Base-by-base conservation (phyloP, 176 grass and related monocot species). In the Oropetium thomaeum region DNA sequence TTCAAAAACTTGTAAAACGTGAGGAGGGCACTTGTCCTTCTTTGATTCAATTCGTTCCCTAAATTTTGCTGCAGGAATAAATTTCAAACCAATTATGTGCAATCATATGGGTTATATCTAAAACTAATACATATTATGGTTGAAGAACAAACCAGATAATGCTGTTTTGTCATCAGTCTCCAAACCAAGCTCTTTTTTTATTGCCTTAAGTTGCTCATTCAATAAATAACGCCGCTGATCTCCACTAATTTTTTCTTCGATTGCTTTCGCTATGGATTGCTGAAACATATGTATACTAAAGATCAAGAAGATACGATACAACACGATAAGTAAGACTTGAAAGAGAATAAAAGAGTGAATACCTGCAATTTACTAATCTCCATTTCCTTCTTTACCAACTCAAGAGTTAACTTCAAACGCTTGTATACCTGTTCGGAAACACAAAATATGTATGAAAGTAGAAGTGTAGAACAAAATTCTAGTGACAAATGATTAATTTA, bases 91-190 rank as follows among this genome's bases (percentile, higher is more conserved):
- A 55, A 75, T 58, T 40, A 28, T 49, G 47, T 16, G 7, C 33
- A 77, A 23, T 8, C 27, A 31, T 61, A 57, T 40, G 37, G 10
- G 13, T 73, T 64, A 13, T 26, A 74, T 61, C 44, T 45, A 62
- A 52, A 67, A 51, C 41, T 62, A 76, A 51, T 57, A 78, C 63
- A 43, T 69, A 62, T 75, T 16, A 42, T 42, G 42, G 71, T 78
- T 72, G 66, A 83, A 92, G 67, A 79, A 89, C 88, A 78, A 67
- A 98, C 96, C 91, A 70, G 96, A 92, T 23, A 98, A 86, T 78
- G 96, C 96, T 38, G 96, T 98, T 89, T 98, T 98, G 81, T 98
- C 96, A 81, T 98, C 96, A 73, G 91, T 94, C 84, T 98, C 96
- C 87, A 98, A 86, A 34, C 96, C 96, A 47, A 98, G 83, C 69